A percentile compares a stretch with the other conserved stretches of the same genome.
Conservation (phyloP, 805 yeast species). For the Saccharomycopsis babjevae region DNA sequence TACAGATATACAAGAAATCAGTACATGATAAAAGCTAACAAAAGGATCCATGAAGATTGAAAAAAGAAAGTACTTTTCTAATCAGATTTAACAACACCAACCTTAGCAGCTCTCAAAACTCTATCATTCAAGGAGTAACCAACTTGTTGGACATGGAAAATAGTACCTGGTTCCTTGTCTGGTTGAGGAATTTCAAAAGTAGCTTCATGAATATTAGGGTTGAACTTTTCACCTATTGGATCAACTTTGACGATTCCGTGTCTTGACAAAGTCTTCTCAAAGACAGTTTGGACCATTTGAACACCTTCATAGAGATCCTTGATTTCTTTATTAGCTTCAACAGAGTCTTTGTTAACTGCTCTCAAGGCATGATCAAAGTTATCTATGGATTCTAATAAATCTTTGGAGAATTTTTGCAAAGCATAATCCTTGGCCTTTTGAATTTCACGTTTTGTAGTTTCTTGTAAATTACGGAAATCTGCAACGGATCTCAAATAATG, state of each 20-base stretch:
- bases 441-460: constrained; percentile 76
- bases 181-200: constrained; percentile 80
- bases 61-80: constrained; percentile 18
- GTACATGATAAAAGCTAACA: background rate
- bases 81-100: constrained; percentile 70
- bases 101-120: constrained; percentile 91
- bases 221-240: constrained; percentile 77
- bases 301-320: constrained; percentile 79
- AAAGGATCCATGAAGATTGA: background rate
- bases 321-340: constrained; percentile 51
- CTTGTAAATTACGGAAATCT: constrained; percentile 88
- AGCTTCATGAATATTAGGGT: constrained; percentile 90
- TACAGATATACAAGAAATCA: background rate
- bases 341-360: constrained; percentile 56
- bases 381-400: constrained; percentile 79
- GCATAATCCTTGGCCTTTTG: constrained; percentile 87
- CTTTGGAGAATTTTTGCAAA: constrained; percentile 83
- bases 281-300: constrained; percentile 76
- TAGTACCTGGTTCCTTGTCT: constrained; percentile 84
- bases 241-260: constrained; percentile 77
- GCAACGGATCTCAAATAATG: constrained; percentile 76
- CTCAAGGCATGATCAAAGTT: constrained; percentile 80
- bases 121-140: constrained; percentile 82
- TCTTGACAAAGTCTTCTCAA: constrained; percentile 69
- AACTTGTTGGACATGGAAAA: constrained; percentile 84